These are phyloP conservation scores for Fusarium siculi DNA, from an alignment of 2,329 filamentous ascomycete species.

Conservation along the genomic window DNA sequence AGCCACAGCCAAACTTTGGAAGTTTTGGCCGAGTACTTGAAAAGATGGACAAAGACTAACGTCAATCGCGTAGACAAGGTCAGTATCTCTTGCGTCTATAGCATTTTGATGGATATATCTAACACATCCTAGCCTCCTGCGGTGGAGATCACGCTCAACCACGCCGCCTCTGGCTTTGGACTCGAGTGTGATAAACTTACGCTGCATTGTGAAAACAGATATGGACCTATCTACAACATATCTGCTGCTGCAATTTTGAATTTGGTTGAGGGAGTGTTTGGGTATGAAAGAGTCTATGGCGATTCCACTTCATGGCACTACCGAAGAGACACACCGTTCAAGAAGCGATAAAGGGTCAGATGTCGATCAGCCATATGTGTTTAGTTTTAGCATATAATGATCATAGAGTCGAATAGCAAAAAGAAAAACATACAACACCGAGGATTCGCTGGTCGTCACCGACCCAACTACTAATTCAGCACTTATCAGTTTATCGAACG, in stretches of 20 bases:
- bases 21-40: constrained; percentile 58
- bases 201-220: constrained; percentile 50
- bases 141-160: constrained; percentile 55
- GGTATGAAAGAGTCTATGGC: constrained; percentile 49
- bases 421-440: constrained; percentile 28
- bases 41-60: constrained; percentile 59
- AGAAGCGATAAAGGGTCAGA: neutral
- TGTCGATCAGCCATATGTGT: rapidly evolving
- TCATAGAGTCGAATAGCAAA: neutral
- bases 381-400: neutral
- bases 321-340: constrained; percentile 31
- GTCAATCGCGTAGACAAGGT: constrained; percentile 51
- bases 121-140: constrained; percentile 51
- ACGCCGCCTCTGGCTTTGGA: constrained; percentile 58
- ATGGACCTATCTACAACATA: constrained; percentile 48
- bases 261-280: constrained; percentile 59
- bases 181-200: constrained; percentile 57
- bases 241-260: constrained; percentile 57
- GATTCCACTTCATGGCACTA: constrained; percentile 44
- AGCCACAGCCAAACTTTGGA: constrained; percentile 60
- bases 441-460: constrained; percentile 35
- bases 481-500: constrained; percentile 32
- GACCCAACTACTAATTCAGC: constrained; percentile 30
- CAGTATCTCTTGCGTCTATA: constrained; percentile 4
- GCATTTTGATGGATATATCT: neutral